Evolutionary conservation across 139 green algal genomes (phyloP).

Genomic region (Ostreobium quekettii): DNA sequence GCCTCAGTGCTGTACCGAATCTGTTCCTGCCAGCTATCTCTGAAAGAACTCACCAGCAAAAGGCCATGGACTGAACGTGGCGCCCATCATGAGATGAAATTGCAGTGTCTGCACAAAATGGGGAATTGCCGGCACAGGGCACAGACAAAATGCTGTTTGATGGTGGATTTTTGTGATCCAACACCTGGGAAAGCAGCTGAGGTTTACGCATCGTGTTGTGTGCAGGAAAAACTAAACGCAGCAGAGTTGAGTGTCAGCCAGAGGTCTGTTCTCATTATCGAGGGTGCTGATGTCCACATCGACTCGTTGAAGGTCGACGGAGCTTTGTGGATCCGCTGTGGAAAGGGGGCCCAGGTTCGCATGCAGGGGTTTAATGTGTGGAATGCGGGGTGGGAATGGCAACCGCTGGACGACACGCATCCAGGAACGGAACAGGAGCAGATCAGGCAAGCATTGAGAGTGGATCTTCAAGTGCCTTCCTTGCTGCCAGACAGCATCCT

Average conservation of each 20-base stretch:
- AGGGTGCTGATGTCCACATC: constrained; percentile 50
- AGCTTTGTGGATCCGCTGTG: constrained; percentile 59
- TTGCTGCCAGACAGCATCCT: no score
- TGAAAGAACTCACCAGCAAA: no score
- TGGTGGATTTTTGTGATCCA: background rate
- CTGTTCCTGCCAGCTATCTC: no score
- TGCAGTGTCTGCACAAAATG: background rate
- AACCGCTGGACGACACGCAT: constrained; percentile 38
- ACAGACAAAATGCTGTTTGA: background rate
- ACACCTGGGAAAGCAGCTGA: background rate
- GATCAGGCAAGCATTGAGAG: no score
- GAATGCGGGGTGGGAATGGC: constrained; percentile 78
- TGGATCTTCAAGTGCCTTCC: no score
- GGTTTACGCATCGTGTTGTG: constrained; percentile 2
- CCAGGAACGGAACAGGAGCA: no score
- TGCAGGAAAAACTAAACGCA: constrained; percentile 36
- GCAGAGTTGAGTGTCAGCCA: constrained; percentile 33
- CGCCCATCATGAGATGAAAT: background rate
- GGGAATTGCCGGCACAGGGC: background rate
- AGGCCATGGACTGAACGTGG: constrained; percentile 1
- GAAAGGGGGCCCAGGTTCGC: constrained; percentile 37
- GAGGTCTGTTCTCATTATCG: constrained; percentile 56
- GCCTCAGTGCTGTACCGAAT: no score
- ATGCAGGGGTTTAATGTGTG: constrained; percentile 49
- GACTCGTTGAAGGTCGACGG: constrained; percentile 61